A percentile compares a stretch with the other conserved stretches of the same genome.
These are phyloP conservation scores for Typha latifolia DNA, from an alignment of 176 grass and related monocot species.

Conservation along the genomic window DNA sequence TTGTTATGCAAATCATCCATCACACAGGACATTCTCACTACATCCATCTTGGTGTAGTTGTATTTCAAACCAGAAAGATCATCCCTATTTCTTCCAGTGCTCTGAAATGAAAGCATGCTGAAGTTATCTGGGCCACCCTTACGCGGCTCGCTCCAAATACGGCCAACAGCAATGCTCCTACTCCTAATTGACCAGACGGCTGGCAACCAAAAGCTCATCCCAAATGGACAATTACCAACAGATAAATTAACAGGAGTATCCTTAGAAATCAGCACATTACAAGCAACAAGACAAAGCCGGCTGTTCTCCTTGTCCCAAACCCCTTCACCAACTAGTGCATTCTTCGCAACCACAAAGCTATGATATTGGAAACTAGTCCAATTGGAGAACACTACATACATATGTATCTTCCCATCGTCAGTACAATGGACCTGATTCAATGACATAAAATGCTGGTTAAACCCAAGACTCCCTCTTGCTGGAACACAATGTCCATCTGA, in stretches of 20 bases:
- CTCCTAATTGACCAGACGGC: constrained; percentile 44
- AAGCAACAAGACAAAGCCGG: constrained; percentile 59
- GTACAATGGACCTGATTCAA: constrained; percentile 40
- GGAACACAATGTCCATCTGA: too few species aligned
- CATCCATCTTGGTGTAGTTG: constrained; percentile 59
- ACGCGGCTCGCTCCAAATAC: constrained; percentile 21
- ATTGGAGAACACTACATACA: constrained; percentile 55
- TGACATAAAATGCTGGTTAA: constrained; percentile 34
- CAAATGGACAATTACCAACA: constrained; percentile 46
- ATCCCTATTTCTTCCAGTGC: constrained; percentile 18
- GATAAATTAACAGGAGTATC: constrained; percentile 8
- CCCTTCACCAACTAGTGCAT: constrained; percentile 57
- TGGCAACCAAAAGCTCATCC: constrained; percentile 80
- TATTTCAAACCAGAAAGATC: constrained; percentile 52
- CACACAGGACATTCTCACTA: constrained; percentile 34
- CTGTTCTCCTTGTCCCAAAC: constrained; percentile 43
- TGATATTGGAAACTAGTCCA: constrained; percentile 6
- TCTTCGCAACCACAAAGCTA: constrained; percentile 31
- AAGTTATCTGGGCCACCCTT: constrained; percentile 17
- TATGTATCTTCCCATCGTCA: constrained; percentile 35
- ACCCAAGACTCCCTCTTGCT: constrained; percentile 7
- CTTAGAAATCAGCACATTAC: constrained; percentile 27
- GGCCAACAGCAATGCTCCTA: constrained; percentile 11
- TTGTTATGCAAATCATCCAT: constrained; percentile 24
- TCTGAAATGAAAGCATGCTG: constrained; percentile 7